phyloP scores from a whole-genome alignment of 352 stramenopile genomes.

The Bremia lactucae region DNA sequence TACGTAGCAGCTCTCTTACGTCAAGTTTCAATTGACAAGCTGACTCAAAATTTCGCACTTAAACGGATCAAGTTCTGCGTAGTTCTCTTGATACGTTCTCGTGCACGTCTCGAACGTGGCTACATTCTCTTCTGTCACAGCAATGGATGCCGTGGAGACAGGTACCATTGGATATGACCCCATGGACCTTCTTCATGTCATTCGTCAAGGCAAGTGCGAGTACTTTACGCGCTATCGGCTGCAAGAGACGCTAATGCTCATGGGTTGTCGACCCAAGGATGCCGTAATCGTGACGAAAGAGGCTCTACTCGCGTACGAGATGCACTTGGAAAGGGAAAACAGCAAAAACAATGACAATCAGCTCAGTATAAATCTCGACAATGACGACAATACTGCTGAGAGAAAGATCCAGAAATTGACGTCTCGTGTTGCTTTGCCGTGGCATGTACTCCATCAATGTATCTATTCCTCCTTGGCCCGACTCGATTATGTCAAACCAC shows the following conservation, averaged over 20 bases:
- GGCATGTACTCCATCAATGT: slow-evolving; percentile 69
- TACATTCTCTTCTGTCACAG: too few relatives aligned
- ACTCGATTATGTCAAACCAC: slow-evolving; percentile 78
- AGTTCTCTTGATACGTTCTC: too few relatives aligned
- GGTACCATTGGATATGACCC: slow-evolving; percentile 53
- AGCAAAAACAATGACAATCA: slow-evolving; percentile 4
- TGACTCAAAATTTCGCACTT: too few relatives aligned
- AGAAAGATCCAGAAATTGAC: background rate
- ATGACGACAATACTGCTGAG: slow-evolving; percentile 4
- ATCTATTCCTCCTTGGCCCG: slow-evolving; percentile 71
- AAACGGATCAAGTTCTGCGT: too few relatives aligned
- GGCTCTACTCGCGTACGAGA: slow-evolving; percentile 50
- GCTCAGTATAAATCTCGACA: slow-evolving; percentile 7
- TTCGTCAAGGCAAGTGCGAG: slow-evolving; percentile 38
- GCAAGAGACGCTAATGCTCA: slow-evolving; percentile 84
- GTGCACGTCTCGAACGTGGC: too few relatives aligned
- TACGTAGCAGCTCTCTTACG: too few relatives aligned
- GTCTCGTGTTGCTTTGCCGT: slow-evolving; percentile 44
- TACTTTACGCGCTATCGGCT: slow-evolving; percentile 74
- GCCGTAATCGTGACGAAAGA: slow-evolving; percentile 56
- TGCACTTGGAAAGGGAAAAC: slow-evolving; percentile 26
- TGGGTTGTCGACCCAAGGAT: slow-evolving; percentile 73
- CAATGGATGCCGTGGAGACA: slow-evolving; percentile 45
- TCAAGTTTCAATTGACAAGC: too few relatives aligned
- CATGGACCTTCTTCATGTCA: slow-evolving; percentile 70